Percentiles rank a stretch among this genome's conserved stretches.
These are phyloP conservation scores for Trichosporon faecale DNA, from an alignment of 1,284 basidiomycete genomes.

Conservation along the genomic window DNA sequence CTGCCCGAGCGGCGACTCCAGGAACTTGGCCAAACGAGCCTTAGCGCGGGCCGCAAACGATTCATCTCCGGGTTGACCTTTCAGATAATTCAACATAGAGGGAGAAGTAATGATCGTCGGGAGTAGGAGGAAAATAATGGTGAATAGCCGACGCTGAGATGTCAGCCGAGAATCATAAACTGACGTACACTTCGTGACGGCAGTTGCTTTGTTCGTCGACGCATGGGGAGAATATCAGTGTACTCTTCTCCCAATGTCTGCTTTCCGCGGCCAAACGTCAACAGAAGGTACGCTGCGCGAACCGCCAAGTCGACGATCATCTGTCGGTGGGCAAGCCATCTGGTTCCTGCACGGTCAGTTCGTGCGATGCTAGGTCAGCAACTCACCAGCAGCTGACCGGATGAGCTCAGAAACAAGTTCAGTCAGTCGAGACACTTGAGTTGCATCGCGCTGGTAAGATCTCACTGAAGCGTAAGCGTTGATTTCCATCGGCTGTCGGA, in stretches of 20 bases:
- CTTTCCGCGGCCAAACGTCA: slow-evolving; percentile 73
- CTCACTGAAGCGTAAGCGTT: slow-evolving; percentile 62
- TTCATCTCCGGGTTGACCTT: slow-evolving; percentile 15
- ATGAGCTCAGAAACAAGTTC: slow-evolving; percentile 73
- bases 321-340: slow-evolving; percentile 77
- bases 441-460: slow-evolving; percentile 77
- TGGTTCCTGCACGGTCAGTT: slow-evolving; percentile 61
- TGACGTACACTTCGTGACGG: slow-evolving; percentile 31
- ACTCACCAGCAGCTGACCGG: slow-evolving; percentile 71
- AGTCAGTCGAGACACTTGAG: slow-evolving; percentile 69
- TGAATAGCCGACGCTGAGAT: slow-evolving; percentile 56
- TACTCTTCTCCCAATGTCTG: slow-evolving; percentile 90
- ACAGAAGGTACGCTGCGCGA: slow-evolving; percentile 68
- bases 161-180: neutral
- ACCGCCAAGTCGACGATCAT: slow-evolving; percentile 71
- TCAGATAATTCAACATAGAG: slow-evolving; percentile 53
- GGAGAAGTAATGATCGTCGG: slow-evolving; percentile 58
- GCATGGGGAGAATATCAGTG: slow-evolving; percentile 75
- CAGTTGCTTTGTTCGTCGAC: slow-evolving; percentile 37
- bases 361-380: neutral
- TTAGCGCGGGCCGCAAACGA: slow-evolving; percentile 18
- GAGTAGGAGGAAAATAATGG: slow-evolving; percentile 61
- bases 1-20: slow-evolving; percentile 41
- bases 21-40: slow-evolving; percentile 25
- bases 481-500: slow-evolving; percentile 62